Base-by-base conservation (phyloP, 2,329 filamentous ascomycete species). In the Atkinsonella hypoxylon region DNA sequence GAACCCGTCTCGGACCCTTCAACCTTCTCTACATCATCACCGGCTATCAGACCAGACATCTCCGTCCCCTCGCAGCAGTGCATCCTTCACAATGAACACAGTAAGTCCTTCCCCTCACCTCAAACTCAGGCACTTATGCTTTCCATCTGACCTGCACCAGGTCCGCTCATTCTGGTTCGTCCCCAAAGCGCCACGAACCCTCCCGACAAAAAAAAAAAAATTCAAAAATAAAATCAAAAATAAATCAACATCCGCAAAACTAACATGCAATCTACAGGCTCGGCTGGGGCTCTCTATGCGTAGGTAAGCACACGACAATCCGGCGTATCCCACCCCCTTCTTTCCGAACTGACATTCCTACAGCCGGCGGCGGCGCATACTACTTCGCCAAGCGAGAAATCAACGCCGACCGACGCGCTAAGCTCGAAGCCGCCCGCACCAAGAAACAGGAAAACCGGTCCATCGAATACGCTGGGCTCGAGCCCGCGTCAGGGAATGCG, bases 321-420 rank as follows among this genome's bases (percentile, higher is more conserved):
- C 26, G 5, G 26, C 26, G 26, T 26, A 26, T 26, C 26, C 26
- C 26, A 40, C 32, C 34, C 12, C 22, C 22, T 6, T 6, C 22
- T 6, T 6, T 6, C 22, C 22, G 26, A 26, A 7, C 26, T 22
- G 44, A 45, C 31, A 44, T 15, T 9, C 31, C 32, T 31, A 49
- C 63, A 89, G 89, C 90, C 58, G 93, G 91, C 63, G 93, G 82
- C 57, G 87, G 85, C 56, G 89, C 91, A 62, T 98, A 97, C 76
- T 89, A 87, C 74, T 95, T 96, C 66, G 93, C 93, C 56, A 98
- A 98, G 77, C 79, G 81, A 64, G 84, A 83, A 67, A 95, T 98
- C 77, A 95, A 96, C 65, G 87, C 87, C 59, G 89, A 96, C 69
- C 87, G 91, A 56, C 76, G 79, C 54, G 73, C 80, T 54, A 81